Percentiles rank a stretch among this genome's conserved stretches.
Conservation (phyloP, 1,284 basidiomycete species). For the Trichosporon faecale region DNA sequence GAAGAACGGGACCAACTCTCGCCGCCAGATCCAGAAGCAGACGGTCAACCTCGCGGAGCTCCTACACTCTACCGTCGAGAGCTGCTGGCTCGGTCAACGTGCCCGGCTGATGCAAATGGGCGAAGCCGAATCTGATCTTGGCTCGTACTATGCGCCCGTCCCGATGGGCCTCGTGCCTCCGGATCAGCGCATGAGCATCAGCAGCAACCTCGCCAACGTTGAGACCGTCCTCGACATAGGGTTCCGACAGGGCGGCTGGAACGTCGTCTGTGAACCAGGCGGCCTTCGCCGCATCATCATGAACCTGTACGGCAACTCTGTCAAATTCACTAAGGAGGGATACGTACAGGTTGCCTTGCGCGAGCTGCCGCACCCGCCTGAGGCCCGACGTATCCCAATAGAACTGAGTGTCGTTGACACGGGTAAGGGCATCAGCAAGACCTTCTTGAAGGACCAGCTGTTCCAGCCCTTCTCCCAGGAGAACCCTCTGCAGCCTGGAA, state of each 20-base stretch:
- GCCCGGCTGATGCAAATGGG: slow-evolving; percentile 63
- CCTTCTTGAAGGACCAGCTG: slow-evolving; percentile 87
- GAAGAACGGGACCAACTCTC: slow-evolving; percentile 55
- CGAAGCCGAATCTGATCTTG: slow-evolving; percentile 67
- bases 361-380: slow-evolving; percentile 62
- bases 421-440: slow-evolving; percentile 86
- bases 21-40: slow-evolving; percentile 61
- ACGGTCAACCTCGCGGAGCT: slow-evolving; percentile 80
- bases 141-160: slow-evolving; percentile 83
- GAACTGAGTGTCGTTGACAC: slow-evolving; percentile 86
- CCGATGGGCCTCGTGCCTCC: slow-evolving; percentile 51
- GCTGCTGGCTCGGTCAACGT: slow-evolving; percentile 89
- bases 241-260: slow-evolving; percentile 67
- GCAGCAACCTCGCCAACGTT: slow-evolving; percentile 42
- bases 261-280: slow-evolving; percentile 82
- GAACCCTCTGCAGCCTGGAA: slow-evolving; percentile 70
- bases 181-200: slow-evolving; percentile 52
- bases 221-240: slow-evolving; percentile 81
- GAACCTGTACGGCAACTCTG: slow-evolving; percentile 92
- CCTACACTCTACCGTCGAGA: slow-evolving; percentile 92
- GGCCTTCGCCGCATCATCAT: slow-evolving; percentile 88
- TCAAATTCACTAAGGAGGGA: slow-evolving; percentile 89
- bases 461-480: slow-evolving; percentile 95
- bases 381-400: slow-evolving; percentile 65
- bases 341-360: slow-evolving; percentile 82